Evolutionary conservation across 164 flowering plant genomes (phyloP), one percentile per base, ranked within the genome.

Genomic region (Aristolochia fimbriata): DNA sequence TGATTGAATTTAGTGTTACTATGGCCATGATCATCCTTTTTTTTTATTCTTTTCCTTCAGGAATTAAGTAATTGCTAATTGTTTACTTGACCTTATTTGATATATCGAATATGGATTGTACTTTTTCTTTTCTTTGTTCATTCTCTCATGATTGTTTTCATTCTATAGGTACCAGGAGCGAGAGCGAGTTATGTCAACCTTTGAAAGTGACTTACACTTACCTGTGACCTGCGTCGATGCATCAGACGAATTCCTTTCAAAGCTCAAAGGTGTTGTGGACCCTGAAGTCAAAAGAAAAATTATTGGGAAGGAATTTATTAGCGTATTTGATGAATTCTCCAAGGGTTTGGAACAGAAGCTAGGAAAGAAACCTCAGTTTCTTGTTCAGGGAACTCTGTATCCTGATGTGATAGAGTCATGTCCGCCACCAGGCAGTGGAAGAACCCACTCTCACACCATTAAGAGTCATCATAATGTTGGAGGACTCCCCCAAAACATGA

Each of bases 401-500:
- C 99, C 99, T 11, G 99, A 94, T 79, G 96, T 94, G 47, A 94
- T 91, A 67, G 99, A 94, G 71, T 91, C 99, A 48, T 91, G 99
- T 68, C 99, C 99, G 46, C 99, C 97, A 22, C 97, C 99, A 57
- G 97, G 99, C 57, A 81, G 87, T 73, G 99, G 95, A 69, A 80
- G 83, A 69, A 85, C 71, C 20, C 99, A 91, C 66, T 94, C 99
- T 30, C 96, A 87, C 79, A 94, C 97, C 24, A 94, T 91, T 70
- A 94, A 94, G 81, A 94, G 99, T 76, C 99, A 94, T 77, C 97
- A 94, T 66, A 88, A 94, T 75, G 99, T 91, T 68, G 97, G 99
- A 55, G 99, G 99, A 45, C 97, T 94, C 27, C 99, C 99, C 24
- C 84, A 91, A 76, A 87, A 91, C 79, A 94, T 94, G 99, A 94